phyloP scores from a whole-genome alignment of 192 early-diverging fungal species.

The Chytriomyces confervae region DNA sequence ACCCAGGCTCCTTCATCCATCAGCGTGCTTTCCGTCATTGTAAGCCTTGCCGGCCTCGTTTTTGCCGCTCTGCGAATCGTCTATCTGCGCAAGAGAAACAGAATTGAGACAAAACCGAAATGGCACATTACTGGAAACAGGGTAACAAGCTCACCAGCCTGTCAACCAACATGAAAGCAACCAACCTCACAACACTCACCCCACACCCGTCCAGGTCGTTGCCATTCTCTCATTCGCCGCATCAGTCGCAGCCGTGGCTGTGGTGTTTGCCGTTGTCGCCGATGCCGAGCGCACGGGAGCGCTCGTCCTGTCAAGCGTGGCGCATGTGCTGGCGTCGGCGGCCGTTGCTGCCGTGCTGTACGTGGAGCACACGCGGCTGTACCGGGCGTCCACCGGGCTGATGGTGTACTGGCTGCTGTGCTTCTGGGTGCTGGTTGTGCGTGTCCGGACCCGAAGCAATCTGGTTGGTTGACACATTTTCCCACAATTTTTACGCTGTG shows the following conservation, averaged over 20 bases:
- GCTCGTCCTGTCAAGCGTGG: background rate
- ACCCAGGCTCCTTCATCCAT: background rate
- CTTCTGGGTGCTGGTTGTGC: conserved; percentile 19
- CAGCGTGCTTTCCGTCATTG: conserved; percentile 6
- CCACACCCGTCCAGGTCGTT: background rate
- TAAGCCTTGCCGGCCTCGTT: background rate
- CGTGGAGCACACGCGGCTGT: conserved; percentile 34
- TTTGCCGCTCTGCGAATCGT: conserved; percentile 14
- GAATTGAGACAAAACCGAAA: background rate
- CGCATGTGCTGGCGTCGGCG: conserved; percentile 3
- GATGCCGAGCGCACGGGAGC: conserved; percentile 12
- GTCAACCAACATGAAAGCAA: background rate
- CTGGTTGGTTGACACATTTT: conserved; percentile 1
- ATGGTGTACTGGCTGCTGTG: conserved; percentile 38
- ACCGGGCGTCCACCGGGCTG: conserved; percentile 34
- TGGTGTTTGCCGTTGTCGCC: background rate
- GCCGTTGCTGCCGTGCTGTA: background rate
- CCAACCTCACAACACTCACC: background rate
- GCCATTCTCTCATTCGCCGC: background rate
- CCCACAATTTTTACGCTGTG: background rate
- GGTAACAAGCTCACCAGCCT: background rate
- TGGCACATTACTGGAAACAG: conserved; percentile 27
- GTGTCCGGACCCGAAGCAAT: conserved; percentile 15
- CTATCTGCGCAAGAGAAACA: conserved; percentile 12
- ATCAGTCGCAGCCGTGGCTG: background rate